Evolutionary conservation across 1,284 basidiomycete genomes (phyloP), one percentile per base, ranked within the genome.

Genomic region (Ceratobasidium sp.): DNA sequence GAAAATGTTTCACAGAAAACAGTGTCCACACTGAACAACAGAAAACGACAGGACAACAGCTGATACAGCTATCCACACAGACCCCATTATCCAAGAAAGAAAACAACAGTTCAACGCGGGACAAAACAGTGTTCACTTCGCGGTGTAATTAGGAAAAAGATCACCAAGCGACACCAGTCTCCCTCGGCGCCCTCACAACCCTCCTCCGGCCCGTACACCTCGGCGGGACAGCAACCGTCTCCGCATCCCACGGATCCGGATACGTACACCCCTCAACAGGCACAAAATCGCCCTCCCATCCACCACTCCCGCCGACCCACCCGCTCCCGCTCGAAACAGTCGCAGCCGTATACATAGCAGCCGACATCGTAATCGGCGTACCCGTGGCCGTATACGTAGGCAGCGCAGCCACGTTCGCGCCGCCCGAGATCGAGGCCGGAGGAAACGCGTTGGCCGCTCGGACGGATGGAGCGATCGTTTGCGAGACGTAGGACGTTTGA

Each of bases 271-370:
- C 91, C 42, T 87, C 83, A 77, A 93, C 88, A 3, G 88, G 82
- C 5, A 90, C 91, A 79, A 84, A 85, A 57, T 82, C 86, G 23
- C 89, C 88, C 56, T 87, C 88, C 96, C 96, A 97, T 10, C 94
- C 95, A 81, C 89, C 26, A 46, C 26, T 52, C 57, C 82, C 85
- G 23, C 89, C 88, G 56, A 87, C 88, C 96, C 96, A 97, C 9
- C 94, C 95, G 81, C 89, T 87, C 6, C 91, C 93, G 26, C 88
- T 83, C 74, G 82, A 78, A 71, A 85, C 82, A 3, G 84, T 85
- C 61, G 78, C 81, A 9, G 82, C 81, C 17, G 87, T 86, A 48
- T 80, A 71, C 1, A 78, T 81, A 1, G 80, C 62, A 0, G 77
- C 80, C 20, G 81, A 67, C 48, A 82, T 79, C n/a, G 80, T 84